Base-by-base conservation (phyloP, 2,329 filamentous ascomycete species). In the Neophaeococcomyces aloes region DNA sequence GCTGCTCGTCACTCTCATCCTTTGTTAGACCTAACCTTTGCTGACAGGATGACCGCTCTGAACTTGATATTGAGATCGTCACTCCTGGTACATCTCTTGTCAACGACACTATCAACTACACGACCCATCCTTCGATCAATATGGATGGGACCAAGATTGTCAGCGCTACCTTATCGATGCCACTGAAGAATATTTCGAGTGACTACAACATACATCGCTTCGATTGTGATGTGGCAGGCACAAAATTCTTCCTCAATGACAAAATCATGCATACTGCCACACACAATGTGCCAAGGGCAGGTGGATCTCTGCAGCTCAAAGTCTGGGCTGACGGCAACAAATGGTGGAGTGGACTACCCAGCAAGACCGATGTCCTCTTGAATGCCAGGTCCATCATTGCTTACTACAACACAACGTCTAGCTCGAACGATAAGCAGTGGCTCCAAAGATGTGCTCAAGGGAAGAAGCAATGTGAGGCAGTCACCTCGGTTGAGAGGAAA, bases 291-390 rank as follows among this genome's bases (percentile, higher is more conserved):
- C 56, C 56, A 17, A 38, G 40, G 6, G 45, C 45, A 25, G 44
- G 48, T 13, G 57, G 57, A 23, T 50, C 46, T 27, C 47, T 56
- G 19, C 54, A 57, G 25, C 38, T 59, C 40, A 59, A 57, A 35
- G 42, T 59, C n/a, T 59, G 57, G 57, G 56, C 57, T 13, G 56
- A 59, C 33, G 56, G 56, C 8, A 56, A 51, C 44, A 38, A 52
- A 18, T 46, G 48, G 43, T 59, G 57, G 57, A 55, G 49, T 38
- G 55, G 57, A 8, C 39, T 38, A 30, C 55, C 57, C 2, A 58
- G 56, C 37, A 54, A 51, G 15, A 57, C 50, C 3, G 49, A 57
- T 41, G 56, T 58, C 6, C 46, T 45, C 33, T 45, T 59, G 45
- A 48, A 38, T 4, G 45, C 57, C 31, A 53, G 48, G 32, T 48